Base-by-base conservation (phyloP, 768 basidiomycete genomes). In the Leccinum imitatum region DNA sequence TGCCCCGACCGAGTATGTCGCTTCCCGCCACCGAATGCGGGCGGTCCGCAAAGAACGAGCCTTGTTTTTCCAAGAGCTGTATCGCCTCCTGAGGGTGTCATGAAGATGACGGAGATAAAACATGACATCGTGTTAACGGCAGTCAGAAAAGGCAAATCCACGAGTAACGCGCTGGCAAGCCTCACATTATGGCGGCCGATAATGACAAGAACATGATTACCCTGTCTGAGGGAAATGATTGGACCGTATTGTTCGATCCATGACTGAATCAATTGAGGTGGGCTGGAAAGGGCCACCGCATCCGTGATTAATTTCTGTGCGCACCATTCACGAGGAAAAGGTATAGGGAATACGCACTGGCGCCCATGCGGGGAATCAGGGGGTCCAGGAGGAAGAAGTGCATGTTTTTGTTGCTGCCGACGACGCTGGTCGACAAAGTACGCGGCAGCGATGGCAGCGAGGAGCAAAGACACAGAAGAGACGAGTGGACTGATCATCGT, bases 11-110 rank as follows among this genome's bases (percentile, higher is more conserved):
- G 0, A 86, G 75, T 0, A 82, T 83, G 25, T 85, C 25, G 25
- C 84, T 81, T 1, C 81, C 85, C 1, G 84, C 78, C 11, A 86
- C 80, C 11, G 75, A 79, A 8, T 71, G 67, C 1, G 85, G 85
- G 41, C 85, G 68, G 63, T 87, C 85, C 0, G 77, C 78, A 17
- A 82, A 73, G 4, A 65, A 64, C 0, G 80, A 81, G 0, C 84
- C 84, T 59, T 86, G 82, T 61, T 82, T 81, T 69, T 86, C 85
- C 82, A 87, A 78, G 54, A 86, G 79, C 11, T 85, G 82, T 1
- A 82, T 75, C 0, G 85, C 84, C 50, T 69, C 71, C 69, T 71
- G 5, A n/a, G 9, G n/a, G 41, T 44, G n/a, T 44, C 41, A 44
- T 19, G 8, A 19, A 7, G 41, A 9, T n/a, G n/a, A n/a, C 3